Evolutionary conservation across 2,329 filamentous ascomycete genomes (phyloP), one percentile per base, ranked within the genome.

Genomic region (Trichoderma hamatum): DNA sequence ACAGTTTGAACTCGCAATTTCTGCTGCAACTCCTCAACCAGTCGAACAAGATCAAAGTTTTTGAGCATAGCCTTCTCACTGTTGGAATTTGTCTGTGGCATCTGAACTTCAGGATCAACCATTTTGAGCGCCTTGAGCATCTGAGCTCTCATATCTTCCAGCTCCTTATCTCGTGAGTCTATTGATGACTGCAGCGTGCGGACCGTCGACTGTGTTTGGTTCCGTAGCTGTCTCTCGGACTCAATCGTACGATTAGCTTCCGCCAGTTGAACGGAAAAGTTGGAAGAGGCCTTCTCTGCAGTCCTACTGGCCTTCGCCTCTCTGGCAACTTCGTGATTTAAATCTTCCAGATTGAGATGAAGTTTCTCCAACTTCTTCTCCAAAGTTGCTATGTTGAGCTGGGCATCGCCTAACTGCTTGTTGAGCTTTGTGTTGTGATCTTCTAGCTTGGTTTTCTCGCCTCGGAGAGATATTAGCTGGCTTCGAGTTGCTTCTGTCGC

Each of bases 321-420:
- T 34, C 94, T 88, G 61, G 92, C 92, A 66, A 97, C 87, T 79
- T 98, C 94, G 74, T 98, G 95, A 73, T 93, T 97, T 43, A 97
- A 84, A 78, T 99, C 95, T 78, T 99, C 95, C 10, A 98, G 81
- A 75, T 87, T 94, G 52, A 98, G 86, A 63, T 94, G 88, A 32
- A 98, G 84, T 80, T 97, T 97, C 80, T 98, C 95, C 64, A 96
- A 92, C 78, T 96, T 93, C 83, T 98, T 98, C 78, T 97, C 94
- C 9, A 97, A 82, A 1, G 92, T 92, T 0, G 92, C 92, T 72
- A 97, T 89, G 5, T 89, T 89, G 28, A 97, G 80, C 74, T 97
- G 95, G 6, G 92, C 86, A 73, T 97, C 94, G 68, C 92, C 93
- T 14, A 97, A 85, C 77, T 97, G 93, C 74, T 93, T 92, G 76